A percentile compares a stretch with the other conserved stretches of the same genome.
These are phyloP conservation scores for Pichia sp. DNA, from an alignment of 1,139 yeast genomes.

Conservation along the genomic window DNA sequence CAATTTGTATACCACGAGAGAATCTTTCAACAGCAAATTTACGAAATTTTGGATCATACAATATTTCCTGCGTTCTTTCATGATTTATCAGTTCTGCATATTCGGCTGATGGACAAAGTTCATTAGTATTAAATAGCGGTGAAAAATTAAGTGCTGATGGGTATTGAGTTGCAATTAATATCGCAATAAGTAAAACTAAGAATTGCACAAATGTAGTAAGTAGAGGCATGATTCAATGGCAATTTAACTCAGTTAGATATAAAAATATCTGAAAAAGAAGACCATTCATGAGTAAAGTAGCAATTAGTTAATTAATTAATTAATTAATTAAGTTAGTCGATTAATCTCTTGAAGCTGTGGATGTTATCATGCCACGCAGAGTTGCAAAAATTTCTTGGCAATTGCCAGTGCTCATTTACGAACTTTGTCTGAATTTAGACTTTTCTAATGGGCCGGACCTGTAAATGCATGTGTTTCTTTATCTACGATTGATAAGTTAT, in stretches of 20 bases:
- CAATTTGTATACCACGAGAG: constrained; percentile 52
- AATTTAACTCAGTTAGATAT: neutral
- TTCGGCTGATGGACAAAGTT: constrained; percentile 9
- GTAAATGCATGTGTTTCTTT: neutral
- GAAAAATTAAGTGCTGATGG: constrained; percentile 6
- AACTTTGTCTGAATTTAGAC: too few relatives aligned
- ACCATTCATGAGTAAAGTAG: too few relatives aligned
- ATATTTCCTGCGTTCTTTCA: constrained; percentile 21
- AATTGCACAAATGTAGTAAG: neutral
- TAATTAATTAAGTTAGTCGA: too few relatives aligned
- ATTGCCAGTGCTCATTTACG: neutral
- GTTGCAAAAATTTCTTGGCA: too few relatives aligned
- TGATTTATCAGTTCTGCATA: constrained; percentile 9
- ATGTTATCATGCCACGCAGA: too few relatives aligned
- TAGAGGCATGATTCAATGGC: neutral
- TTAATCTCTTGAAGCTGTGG: too few relatives aligned
- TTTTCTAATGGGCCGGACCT: too few relatives aligned
- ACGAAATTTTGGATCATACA: constrained; percentile 36
- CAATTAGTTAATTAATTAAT: too few relatives aligned
- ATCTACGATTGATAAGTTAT: neutral
- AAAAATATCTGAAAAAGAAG: neutral
- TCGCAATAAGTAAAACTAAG: neutral
- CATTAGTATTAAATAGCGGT: constrained; percentile 1
- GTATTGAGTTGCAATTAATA: constrained; percentile 1
- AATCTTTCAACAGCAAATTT: constrained; percentile 38